These are phyloP conservation scores for Crithidia sp. DNA, from an alignment of 208 protist genomes.

Conservation along the genomic window DNA sequence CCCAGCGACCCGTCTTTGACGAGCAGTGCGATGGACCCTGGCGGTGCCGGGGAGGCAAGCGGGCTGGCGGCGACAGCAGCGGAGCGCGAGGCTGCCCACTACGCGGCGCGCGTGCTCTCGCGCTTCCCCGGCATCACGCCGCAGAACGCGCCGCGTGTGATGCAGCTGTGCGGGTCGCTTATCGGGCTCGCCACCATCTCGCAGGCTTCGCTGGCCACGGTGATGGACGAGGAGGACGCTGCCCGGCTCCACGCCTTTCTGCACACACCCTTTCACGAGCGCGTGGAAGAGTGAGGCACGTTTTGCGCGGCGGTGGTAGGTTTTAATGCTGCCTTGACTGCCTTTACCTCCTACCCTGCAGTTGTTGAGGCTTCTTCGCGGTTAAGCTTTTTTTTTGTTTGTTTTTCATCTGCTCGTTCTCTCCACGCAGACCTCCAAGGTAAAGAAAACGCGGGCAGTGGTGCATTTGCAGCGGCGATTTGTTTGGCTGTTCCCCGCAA, in stretches of 20 bases:
- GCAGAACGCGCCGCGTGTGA: conserved; percentile 60
- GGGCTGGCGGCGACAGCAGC: conserved; percentile 26
- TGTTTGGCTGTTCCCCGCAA: too few relatives aligned
- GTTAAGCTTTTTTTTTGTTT: conserved; percentile 4
- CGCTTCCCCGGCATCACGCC: conserved; percentile 78
- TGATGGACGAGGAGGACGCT: conserved; percentile 58
- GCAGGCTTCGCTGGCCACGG: conserved; percentile 46
- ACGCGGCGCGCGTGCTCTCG: conserved; percentile 75
- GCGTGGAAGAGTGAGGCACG: conserved; percentile 10
- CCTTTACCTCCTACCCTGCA: neutral
- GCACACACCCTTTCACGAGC: conserved; percentile 52
- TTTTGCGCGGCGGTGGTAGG: neutral
- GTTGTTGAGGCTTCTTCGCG: neutral
- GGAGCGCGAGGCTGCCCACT: conserved; percentile 56
- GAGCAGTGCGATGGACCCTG: conserved; percentile 28
- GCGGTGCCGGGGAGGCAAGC: conserved; percentile 28
- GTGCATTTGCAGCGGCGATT: too few relatives aligned
- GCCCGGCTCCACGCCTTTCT: conserved; percentile 66
- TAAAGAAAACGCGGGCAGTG: too few relatives aligned
- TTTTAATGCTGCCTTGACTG: too few relatives aligned
- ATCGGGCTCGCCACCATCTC: conserved; percentile 77
- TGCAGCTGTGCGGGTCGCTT: conserved; percentile 77
- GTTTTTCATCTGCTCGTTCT: conserved; percentile 4
- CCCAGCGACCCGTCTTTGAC: conserved; percentile 71
- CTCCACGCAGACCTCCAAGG: too few relatives aligned